Evolutionary conservation across 2,329 filamentous ascomycete species (phyloP).

Genomic region (Fusarium sp.): DNA sequence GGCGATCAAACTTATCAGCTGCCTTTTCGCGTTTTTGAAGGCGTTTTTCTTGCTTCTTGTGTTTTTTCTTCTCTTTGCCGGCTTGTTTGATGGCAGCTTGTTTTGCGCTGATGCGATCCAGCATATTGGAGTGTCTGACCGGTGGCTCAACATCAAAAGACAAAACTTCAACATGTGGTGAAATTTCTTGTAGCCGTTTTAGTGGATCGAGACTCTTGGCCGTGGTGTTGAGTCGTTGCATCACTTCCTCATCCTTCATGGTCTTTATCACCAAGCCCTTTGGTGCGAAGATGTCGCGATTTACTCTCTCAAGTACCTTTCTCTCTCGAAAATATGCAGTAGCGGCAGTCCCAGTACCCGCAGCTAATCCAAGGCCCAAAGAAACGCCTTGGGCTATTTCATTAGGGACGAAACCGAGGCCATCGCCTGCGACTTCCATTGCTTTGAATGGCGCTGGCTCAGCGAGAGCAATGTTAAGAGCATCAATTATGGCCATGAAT

Average conservation of each 20-base stretch:
- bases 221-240: background rate
- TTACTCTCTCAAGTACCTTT: background rate
- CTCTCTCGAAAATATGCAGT: constrained; percentile 12
- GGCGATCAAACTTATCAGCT: background rate
- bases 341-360: constrained; percentile 4
- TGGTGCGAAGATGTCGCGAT: background rate
- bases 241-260: constrained; percentile 2
- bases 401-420: constrained; percentile 5
- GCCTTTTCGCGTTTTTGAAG: background rate
- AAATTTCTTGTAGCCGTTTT: background rate
- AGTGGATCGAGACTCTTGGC: constrained; percentile 10
- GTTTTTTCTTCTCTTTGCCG: background rate
- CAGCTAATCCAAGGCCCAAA: constrained; percentile 3
- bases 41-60: background rate
- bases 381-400: constrained; percentile 7
- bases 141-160: constrained; percentile 14
- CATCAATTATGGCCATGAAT: background rate
- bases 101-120: constrained; percentile 20
- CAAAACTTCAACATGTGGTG: background rate
- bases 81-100: constrained; percentile 5
- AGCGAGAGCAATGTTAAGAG: constrained; percentile 1
- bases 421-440: background rate
- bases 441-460: constrained; percentile 7
- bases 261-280: constrained; percentile 13
- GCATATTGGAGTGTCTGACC: background rate